A percentile compares a stretch with the other conserved stretches of the same genome.
Conservation (phyloP, 768 basidiomycete species). For the Porphyrellus cyaneotinctus region DNA sequence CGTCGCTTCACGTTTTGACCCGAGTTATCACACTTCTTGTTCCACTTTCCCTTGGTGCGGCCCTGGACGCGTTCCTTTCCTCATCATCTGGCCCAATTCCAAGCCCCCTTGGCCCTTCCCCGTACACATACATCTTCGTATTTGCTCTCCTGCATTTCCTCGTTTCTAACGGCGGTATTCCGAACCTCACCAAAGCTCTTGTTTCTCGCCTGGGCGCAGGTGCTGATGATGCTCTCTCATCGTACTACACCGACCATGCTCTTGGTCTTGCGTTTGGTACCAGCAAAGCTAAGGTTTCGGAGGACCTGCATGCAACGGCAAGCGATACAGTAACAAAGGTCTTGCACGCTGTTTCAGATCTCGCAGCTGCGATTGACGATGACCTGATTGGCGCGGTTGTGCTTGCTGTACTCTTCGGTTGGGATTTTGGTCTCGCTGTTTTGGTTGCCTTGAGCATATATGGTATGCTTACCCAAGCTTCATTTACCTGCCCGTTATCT, state of each 20-base stretch:
- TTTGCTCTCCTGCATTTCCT: slow-evolving; percentile 72
- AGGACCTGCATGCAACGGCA: slow-evolving; percentile 36
- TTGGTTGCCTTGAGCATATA: slow-evolving; percentile 73
- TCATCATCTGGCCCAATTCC: slow-evolving; percentile 17
- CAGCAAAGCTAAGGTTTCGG: slow-evolving; percentile 76
- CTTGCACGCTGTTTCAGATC: slow-evolving; percentile 42
- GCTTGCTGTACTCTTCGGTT: slow-evolving; percentile 62
- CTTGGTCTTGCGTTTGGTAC: slow-evolving; percentile 83
- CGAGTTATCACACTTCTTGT: slow-evolving; percentile 73
- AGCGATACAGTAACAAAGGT: slow-evolving; percentile 14
- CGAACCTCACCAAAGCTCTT: slow-evolving; percentile 62
- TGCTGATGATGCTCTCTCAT: slow-evolving; percentile 60
- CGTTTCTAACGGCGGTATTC: slow-evolving; percentile 71
- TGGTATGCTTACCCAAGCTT: slow-evolving; percentile 38
- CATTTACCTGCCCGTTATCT: not conserved
- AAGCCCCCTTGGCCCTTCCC: slow-evolving; percentile 36
- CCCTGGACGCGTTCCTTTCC: slow-evolving; percentile 21
- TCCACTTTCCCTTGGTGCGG: slow-evolving; percentile 63
- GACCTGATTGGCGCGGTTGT: slow-evolving; percentile 64
- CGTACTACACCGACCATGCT: slow-evolving; percentile 78
- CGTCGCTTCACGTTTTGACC: slow-evolving; percentile 65
- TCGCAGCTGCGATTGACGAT: slow-evolving; percentile 82
- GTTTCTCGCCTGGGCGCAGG: slow-evolving; percentile 91
- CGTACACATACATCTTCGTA: slow-evolving; percentile 65
- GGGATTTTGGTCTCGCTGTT: slow-evolving; percentile 62